Base-by-base conservation (phyloP, 805 yeast genomes). In the Metschnikowia noctiluminum region DNA sequence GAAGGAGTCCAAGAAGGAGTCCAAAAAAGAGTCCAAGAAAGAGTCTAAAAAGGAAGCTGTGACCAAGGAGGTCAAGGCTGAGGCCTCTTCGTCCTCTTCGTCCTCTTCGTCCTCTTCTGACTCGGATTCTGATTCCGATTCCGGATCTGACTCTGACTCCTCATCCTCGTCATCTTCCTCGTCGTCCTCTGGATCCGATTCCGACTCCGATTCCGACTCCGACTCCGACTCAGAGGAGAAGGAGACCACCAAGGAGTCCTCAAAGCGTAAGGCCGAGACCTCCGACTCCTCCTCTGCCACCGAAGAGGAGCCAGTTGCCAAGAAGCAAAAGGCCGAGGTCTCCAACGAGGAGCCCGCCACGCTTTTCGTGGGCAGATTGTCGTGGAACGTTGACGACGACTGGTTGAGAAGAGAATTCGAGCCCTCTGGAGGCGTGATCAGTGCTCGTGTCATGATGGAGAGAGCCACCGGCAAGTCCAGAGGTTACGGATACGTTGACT, bases 401-500 rank as follows among this genome's bases (percentile, higher is more conserved):
- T 88, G 96, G 96, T 82, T 94, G 69, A 78, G 78, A 71, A 76
- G 84, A 53, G 97, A 89, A 75, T 94, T 94, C 69, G 90, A 85
- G 68, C 80, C 78, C 54, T 52, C 70, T 53, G 96, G 92, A 45
- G 96, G 96, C 70, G 94, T 90, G 51, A 62, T 81, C 35, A 69
- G 84, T 61, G 97, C 98, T 58, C 85, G 99, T 76, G 96, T 94
- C 58, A 89, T 94, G 68, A 82, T 84, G 71, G 98, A 94, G 73
- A 87, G 94, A 75, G 87, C 86, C 53, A 81, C 95, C 51, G 94
- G 91, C 62, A 87, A 89, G 75, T 89, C 97, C 48, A 85, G 92
- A 79, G 99, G 99, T 70, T 92, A 88, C 79, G 96, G 96, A 69
- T 94, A 94, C 75, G 97, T 94, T 70, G 99, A 94, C 69, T 94